Conservation (phyloP, 176 grass and related monocot genomes). For the Luzula sylvatica region DNA sequence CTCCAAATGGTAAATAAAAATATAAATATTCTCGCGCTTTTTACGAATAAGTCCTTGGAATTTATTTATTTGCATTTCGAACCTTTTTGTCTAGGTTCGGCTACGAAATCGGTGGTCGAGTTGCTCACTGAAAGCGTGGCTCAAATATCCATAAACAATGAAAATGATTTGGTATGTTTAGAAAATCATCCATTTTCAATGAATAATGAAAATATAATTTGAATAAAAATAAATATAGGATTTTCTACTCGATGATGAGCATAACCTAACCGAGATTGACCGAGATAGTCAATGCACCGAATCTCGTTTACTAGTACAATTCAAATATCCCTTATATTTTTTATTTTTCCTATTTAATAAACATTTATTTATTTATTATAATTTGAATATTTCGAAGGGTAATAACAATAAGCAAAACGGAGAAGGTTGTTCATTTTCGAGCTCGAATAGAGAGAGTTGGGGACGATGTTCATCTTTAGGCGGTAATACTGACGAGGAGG, state of each 20-base stretch:
- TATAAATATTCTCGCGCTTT: neutral
- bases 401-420: constrained; percentile 48
- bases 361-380: neutral
- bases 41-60: neutral
- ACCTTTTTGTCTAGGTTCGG: constrained; percentile 35
- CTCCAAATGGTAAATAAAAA: constrained; percentile 41
- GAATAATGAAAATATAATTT: neutral
- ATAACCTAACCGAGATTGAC: constrained; percentile 48
- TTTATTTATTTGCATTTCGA: neutral
- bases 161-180: constrained; percentile 67
- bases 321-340: neutral
- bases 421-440: constrained; percentile 75
- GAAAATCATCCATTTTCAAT: neutral
- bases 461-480: constrained; percentile 95
- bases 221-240: constrained; percentile 38
- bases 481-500: constrained; percentile 42
- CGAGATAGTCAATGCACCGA: constrained; percentile 23
- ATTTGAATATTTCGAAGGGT: constrained; percentile 29
- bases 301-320: constrained; percentile 42
- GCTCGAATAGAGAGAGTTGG: constrained; percentile 92
- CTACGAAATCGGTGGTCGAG: constrained; percentile 93
- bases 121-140: constrained; percentile 84
- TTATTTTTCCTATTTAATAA: neutral
- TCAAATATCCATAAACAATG: constrained; percentile 59
- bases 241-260: constrained; percentile 77